Conservation (phyloP, 257 asterid genomes). For the Capsicum rhomboideum region DNA sequence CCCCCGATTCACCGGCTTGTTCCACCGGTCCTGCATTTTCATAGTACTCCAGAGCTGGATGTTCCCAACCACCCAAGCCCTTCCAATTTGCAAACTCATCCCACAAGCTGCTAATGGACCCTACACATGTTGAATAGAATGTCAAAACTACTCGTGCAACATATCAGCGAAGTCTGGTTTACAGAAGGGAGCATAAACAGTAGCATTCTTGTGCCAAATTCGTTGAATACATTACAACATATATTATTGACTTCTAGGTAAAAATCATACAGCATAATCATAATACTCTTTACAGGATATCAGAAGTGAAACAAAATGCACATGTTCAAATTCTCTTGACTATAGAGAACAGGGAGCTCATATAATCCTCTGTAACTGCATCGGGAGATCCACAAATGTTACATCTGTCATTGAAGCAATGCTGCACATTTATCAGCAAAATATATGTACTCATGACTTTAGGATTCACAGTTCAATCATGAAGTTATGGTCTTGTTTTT, state of each 20-base stretch:
- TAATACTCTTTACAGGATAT: neutral
- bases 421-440: neutral
- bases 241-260: neutral
- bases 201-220: neutral
- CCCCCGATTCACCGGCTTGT: constrained; percentile 5
- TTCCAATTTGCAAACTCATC: constrained; percentile 42
- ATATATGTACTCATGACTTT: neutral
- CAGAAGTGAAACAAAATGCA: neutral
- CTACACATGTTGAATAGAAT: constrained; percentile 17
- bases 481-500: neutral
- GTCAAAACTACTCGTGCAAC: neutral
- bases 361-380: neutral
- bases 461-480: neutral
- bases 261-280: neutral
- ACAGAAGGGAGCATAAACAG: neutral
- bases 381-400: neutral
- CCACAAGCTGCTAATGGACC: constrained; percentile 30
- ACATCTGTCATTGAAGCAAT: neutral
- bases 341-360: neutral
- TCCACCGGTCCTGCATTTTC: constrained; percentile 20
- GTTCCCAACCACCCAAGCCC: constrained; percentile 46
- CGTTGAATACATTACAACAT: neutral
- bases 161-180: neutral
- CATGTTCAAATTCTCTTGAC: neutral
- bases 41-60: constrained; percentile 30